Percentiles rank a stretch among this genome's conserved stretches.
These are phyloP conservation scores for Lichtheimia ramosa DNA, from an alignment of 371 early-diverging fungal genomes.

Conservation along the genomic window DNA sequence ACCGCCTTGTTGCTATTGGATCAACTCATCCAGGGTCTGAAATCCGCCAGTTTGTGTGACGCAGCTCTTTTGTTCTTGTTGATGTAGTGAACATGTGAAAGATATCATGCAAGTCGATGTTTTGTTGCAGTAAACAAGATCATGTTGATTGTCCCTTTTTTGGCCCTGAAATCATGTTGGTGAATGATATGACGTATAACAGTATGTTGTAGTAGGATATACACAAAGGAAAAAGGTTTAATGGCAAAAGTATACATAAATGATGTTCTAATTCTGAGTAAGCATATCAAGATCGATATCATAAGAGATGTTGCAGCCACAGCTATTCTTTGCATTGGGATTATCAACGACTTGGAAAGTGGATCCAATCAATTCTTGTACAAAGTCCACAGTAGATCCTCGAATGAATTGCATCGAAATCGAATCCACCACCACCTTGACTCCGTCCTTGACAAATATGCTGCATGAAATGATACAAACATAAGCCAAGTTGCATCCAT, in stretches of 20 bases:
- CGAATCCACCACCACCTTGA: slow-evolving; percentile 78
- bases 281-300: slow-evolving; percentile 55
- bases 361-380: slow-evolving; percentile 91
- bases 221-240: neutral
- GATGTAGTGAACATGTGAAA: neutral
- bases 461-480: slow-evolving; percentile 34
- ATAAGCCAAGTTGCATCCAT: neutral
- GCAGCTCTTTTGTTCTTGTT: neutral
- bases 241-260: neutral
- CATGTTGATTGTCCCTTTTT: too few species aligned
- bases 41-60: neutral
- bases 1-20: neutral
- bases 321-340: slow-evolving; percentile 89
- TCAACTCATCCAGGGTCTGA: neutral
- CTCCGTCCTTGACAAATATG: slow-evolving; percentile 82
- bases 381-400: slow-evolving; percentile 88
- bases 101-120: too few species aligned
- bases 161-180: too few species aligned
- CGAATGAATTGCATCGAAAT: slow-evolving; percentile 83
- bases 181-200: too few species aligned
- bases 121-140: too few species aligned
- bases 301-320: slow-evolving; percentile 83
- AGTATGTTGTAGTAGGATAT: neutral
- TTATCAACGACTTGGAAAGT: slow-evolving; percentile 89
- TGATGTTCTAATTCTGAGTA: slow-evolving; percentile 24